Conservation (phyloP, 805 yeast genomes). For the Candida ipomoeae region DNA sequence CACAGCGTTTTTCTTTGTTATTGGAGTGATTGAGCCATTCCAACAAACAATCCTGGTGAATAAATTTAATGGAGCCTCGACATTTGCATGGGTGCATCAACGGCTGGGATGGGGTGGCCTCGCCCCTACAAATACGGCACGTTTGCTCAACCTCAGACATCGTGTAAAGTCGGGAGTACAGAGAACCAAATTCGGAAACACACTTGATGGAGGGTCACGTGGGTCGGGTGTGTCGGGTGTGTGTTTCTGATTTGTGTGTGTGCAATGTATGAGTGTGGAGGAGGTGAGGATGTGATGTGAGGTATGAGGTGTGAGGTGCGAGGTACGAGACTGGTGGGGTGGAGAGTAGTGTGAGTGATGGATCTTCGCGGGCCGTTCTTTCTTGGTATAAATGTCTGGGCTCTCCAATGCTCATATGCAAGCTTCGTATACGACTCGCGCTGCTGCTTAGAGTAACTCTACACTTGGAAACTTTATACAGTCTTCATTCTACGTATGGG, state of each 20-base stretch:
- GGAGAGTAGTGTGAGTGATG: background rate
- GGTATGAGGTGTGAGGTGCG: background rate
- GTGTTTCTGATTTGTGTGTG: background rate
- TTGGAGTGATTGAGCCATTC: slow-evolving; percentile 80
- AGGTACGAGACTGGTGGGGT: background rate
- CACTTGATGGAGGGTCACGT: too few species aligned
- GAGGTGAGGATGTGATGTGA: background rate
- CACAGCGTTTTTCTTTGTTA: slow-evolving; percentile 64
- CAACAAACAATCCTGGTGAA: slow-evolving; percentile 86
- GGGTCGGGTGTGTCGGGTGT: background rate
- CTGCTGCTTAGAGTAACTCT: background rate
- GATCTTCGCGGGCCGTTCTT: background rate
- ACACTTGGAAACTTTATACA: background rate
- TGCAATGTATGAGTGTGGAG: too few species aligned
- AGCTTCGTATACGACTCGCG: background rate
- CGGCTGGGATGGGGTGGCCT: slow-evolving; percentile 73
- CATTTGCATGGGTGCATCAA: slow-evolving; percentile 90
- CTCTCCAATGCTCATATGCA: background rate
- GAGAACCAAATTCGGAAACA: background rate
- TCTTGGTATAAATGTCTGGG: background rate
- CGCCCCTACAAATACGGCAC: slow-evolving; percentile 94
- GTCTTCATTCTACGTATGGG: background rate
- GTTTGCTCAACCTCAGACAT: slow-evolving; percentile 40
- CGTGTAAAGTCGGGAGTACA: background rate
- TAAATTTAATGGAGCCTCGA: slow-evolving; percentile 86